Percentiles rank a stretch among this genome's conserved stretches.
Evolutionary conservation across 352 stramenopile species (phyloP).

Genomic region (Globisporangium canariense): DNA sequence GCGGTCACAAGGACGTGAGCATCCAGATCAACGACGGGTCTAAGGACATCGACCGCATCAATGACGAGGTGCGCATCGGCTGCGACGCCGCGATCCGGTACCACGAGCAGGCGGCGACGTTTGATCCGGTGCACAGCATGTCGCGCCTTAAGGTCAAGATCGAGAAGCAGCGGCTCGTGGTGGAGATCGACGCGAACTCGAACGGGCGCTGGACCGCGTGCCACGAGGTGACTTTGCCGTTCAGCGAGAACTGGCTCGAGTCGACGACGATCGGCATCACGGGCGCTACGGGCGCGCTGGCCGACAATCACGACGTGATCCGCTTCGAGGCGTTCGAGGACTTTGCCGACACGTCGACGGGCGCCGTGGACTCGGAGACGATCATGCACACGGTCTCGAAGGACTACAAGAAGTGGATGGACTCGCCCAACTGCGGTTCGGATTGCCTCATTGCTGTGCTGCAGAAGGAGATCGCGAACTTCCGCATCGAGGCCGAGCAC

Average conservation of each 20-base stretch:
- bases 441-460: slow-evolving; percentile 77
- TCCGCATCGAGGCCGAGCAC: slow-evolving; percentile 79
- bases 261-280: slow-evolving; percentile 70
- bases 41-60: slow-evolving; percentile 65
- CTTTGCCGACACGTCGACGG: slow-evolving; percentile 38
- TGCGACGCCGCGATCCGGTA: slow-evolving; percentile 80
- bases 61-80: slow-evolving; percentile 58
- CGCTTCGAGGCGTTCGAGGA: slow-evolving; percentile 71
- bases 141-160: slow-evolving; percentile 80
- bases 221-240: slow-evolving; percentile 60
- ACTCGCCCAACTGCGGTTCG: slow-evolving; percentile 69
- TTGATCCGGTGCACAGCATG: slow-evolving; percentile 79
- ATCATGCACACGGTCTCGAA: slow-evolving; percentile 82
- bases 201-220: slow-evolving; percentile 65
- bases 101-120: slow-evolving; percentile 72
- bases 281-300: slow-evolving; percentile 67
- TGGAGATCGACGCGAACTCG: slow-evolving; percentile 67
- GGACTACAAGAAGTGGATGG: slow-evolving; percentile 82
- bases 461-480: slow-evolving; percentile 77
- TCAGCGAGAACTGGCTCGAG: slow-evolving; percentile 58
- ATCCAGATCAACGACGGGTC: slow-evolving; percentile 79
- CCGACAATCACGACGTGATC: slow-evolving; percentile 86
- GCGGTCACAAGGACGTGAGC: slow-evolving; percentile 82
- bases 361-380: slow-evolving; percentile 55
- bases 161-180: slow-evolving; percentile 40